A percentile compares a stretch with the other conserved stretches of the same genome.
Evolutionary conservation across 139 green algal genomes (phyloP).

Genomic region (Chlamydomonas incerta): DNA sequence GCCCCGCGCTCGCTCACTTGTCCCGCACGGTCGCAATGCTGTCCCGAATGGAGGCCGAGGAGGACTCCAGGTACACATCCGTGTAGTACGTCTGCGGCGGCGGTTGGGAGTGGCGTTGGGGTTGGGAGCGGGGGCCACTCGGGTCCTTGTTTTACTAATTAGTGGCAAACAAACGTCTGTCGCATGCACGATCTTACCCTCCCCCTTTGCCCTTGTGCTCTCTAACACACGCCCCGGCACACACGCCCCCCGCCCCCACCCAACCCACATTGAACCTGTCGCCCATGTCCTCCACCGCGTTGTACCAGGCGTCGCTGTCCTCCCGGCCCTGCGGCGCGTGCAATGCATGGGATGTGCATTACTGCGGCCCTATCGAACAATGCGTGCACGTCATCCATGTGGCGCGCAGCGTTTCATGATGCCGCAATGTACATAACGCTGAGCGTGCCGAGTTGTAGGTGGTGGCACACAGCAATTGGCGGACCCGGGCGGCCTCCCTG

Average conservation of each 20-base stretch:
- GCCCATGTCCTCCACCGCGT: not conserved
- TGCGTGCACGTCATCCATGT: too few species aligned
- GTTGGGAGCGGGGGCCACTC: too few species aligned
- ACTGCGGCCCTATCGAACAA: not conserved
- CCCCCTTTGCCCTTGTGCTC: too few species aligned
- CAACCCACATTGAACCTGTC: not conserved
- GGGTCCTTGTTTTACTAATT: too few species aligned
- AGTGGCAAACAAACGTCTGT: too few species aligned
- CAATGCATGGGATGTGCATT: not conserved
- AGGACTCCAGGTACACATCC: not conserved
- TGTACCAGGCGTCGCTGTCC: slow-evolving; percentile 5
- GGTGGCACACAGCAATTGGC: not conserved
- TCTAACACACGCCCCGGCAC: not conserved
- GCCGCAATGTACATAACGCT: not conserved
- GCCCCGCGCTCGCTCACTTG: too few species aligned
- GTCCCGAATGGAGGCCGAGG: not conserved
- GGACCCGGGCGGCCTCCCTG: too few species aligned
- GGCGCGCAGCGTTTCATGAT: too few species aligned
- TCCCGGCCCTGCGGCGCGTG: not conserved
- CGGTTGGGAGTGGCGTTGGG: too few species aligned
- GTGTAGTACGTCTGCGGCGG: too few species aligned
- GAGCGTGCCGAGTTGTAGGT: not conserved
- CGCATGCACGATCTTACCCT: too few species aligned
- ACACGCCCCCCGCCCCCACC: not conserved
- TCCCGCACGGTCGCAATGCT: not conserved